Evolutionary conservation across 768 basidiomycete genomes (phyloP), one percentile per base, ranked within the genome.

Genomic region (Pulveroboletus sp.): DNA sequence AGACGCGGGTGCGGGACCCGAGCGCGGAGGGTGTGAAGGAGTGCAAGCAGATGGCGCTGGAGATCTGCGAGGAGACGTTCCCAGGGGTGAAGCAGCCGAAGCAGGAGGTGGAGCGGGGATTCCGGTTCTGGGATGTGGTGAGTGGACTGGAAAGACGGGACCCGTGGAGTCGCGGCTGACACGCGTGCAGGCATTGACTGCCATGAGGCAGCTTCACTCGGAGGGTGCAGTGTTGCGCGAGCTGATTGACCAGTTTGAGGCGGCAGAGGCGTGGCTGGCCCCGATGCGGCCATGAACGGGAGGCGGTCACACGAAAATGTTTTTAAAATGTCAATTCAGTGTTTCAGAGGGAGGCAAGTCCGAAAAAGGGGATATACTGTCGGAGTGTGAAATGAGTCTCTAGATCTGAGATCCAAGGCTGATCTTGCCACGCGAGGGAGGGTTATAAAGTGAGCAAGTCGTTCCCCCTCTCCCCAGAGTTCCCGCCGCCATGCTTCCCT

Each of bases 41-140:
- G 58, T 89, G 85, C 41, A 97, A 96, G 67, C 72, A 80, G 45
- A 79, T 89, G 76, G 93, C 93, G 40, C 78, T 97, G 36, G 89
- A 87, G 55, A 85, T 95, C 58, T 89, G 94, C 65, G 93, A 97
- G 61, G 88, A 93, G 64, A 93, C 89, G 48, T 97, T 98, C 77
- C 80, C 86, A 17, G 93, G 90, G 19, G 90, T 99, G 58, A 95
- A 93, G 75, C 68, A 63, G 49, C 91, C 94, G 4, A 83, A 85
- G 71, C 73, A 73, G 53, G 95, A 98, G 76, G 88, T 99, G 50
- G 93, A 96, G 70, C 74, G 95, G 43, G 95, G 95, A 6, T 97
- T 99, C 77, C 77, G 95, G 62, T 99, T 98, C 77, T 99, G 95
- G 95, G 93, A 97, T 67, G 79, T 94, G 70, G 94, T 96, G 64